A percentile compares a stretch with the other conserved stretches of the same genome.
Evolutionary conservation across 2,329 filamentous ascomycete species (phyloP).

Genomic region (Didymella pomorum): DNA sequence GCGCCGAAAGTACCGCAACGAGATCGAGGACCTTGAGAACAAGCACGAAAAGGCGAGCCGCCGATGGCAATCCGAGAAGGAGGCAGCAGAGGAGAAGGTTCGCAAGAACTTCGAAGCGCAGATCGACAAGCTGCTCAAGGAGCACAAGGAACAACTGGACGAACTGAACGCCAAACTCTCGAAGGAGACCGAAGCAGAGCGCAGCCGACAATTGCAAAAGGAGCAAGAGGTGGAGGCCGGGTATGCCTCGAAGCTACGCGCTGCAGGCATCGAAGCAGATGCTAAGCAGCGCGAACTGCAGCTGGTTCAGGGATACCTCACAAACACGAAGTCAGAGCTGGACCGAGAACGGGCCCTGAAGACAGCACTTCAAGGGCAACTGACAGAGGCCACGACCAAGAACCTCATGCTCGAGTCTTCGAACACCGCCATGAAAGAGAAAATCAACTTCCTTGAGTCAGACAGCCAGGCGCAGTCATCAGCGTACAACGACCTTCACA

Average conservation of each 20-base stretch:
- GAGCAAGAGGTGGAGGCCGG: slow-evolving; percentile 69
- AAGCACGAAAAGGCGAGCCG: slow-evolving; percentile 66
- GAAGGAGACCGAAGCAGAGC: slow-evolving; percentile 72
- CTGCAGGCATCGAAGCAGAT: slow-evolving; percentile 65
- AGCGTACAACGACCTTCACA: slow-evolving; percentile 82
- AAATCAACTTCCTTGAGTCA: slow-evolving; percentile 88
- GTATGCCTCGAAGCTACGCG: slow-evolving; percentile 63
- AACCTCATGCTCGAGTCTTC: slow-evolving; percentile 72
- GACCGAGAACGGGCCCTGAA: slow-evolving; percentile 69
- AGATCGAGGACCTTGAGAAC: slow-evolving; percentile 63
- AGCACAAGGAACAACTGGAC: slow-evolving; percentile 73
- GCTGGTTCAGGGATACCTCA: slow-evolving; percentile 59
- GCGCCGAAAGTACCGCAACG: slow-evolving; percentile 62
- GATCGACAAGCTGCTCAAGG: slow-evolving; percentile 64
- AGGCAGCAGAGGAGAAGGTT: slow-evolving; percentile 55
- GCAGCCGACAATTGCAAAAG: slow-evolving; percentile 65
- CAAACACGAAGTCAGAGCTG: slow-evolving; percentile 54
- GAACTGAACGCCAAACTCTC: slow-evolving; percentile 69
- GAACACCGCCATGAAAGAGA: slow-evolving; percentile 77
- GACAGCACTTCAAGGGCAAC: slow-evolving; percentile 63
- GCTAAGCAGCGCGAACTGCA: slow-evolving; percentile 64
- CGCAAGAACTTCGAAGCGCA: slow-evolving; percentile 60
- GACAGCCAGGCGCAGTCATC: slow-evolving; percentile 89
- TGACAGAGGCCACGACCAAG: slow-evolving; percentile 53
- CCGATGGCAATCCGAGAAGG: slow-evolving; percentile 61